phyloP scores from a whole-genome alignment of 1,284 basidiomycete species.

The Melanopsichium pennsylvanicum region DNA sequence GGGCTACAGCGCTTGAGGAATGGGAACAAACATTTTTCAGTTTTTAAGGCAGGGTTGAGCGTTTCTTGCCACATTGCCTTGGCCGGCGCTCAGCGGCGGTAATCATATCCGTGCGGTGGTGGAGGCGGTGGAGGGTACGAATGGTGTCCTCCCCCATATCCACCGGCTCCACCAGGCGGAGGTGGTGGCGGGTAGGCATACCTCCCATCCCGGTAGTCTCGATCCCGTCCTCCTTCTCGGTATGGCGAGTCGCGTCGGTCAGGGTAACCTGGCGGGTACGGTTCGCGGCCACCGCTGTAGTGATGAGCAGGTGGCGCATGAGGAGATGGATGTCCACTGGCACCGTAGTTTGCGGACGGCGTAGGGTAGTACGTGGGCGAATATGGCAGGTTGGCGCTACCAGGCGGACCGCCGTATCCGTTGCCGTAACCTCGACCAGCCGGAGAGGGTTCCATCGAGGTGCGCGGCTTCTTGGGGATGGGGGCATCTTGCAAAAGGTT shows the following conservation, averaged over 20 bases:
- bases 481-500: constrained; percentile 42
- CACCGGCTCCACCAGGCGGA: constrained; percentile 15
- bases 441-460: constrained; percentile 36
- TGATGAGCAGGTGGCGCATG: constrained; percentile 16
- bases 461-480: constrained; percentile 51
- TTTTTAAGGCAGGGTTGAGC: too few relatives aligned
- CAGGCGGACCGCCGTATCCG: constrained; percentile 22
- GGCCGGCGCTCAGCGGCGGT: constrained; percentile 34
- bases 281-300: constrained; percentile 27
- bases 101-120: constrained; percentile 35
- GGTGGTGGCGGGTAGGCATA: constrained; percentile 39
- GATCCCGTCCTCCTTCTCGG: constrained; percentile 39
- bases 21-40: too few relatives aligned
- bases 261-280: constrained; percentile 20
- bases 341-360: constrained; percentile 11
- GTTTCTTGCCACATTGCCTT: too few relatives aligned
- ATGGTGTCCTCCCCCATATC: constrained; percentile 21
- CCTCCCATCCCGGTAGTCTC: constrained; percentile 33
- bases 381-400: constrained; percentile 16
- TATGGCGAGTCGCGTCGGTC: constrained; percentile 40
- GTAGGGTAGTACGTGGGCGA: constrained; percentile 27
- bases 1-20: too few relatives aligned
- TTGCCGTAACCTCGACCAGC: constrained; percentile 28
- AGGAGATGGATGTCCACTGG: constrained; percentile 12
- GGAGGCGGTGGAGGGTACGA: constrained; percentile 27